Percentiles rank a stretch among this genome's conserved stretches.
These are phyloP conservation scores for Exophiala spinifera DNA, from an alignment of 2,329 filamentous ascomycete genomes.

Conservation along the genomic window DNA sequence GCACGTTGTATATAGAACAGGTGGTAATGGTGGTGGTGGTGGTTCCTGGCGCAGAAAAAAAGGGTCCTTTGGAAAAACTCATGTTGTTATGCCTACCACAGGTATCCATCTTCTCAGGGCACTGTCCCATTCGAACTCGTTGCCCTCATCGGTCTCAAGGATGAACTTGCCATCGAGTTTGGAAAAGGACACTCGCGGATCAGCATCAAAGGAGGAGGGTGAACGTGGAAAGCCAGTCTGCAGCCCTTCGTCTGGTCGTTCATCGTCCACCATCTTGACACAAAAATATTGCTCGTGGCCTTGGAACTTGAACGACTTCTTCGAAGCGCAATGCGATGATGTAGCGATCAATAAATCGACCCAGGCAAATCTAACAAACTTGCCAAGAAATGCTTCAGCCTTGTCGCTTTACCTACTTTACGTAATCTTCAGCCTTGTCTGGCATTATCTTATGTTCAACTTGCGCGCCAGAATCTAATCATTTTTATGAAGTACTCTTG, in stretches of 20 bases:
- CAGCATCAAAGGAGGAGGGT: conserved; percentile 66
- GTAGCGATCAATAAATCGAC: not conserved
- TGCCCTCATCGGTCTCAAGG: conserved; percentile 77
- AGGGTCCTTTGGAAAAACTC: conserved; percentile 11
- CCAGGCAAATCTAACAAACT: not conserved
- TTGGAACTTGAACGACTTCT: not conserved
- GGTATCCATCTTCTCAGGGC: conserved; percentile 72
- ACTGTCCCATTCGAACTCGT: conserved; percentile 79
- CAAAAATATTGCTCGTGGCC: not conserved
- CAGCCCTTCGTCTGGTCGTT: conserved; percentile 11
- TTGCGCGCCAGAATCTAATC: no score
- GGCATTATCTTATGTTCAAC: no score
- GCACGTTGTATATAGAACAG: conserved; percentile 1
- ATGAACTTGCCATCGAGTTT: conserved; percentile 77
- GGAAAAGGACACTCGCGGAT: conserved; percentile 85
- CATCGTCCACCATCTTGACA: conserved; percentile 19
- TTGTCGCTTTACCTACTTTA: no score
- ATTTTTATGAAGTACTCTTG: no score
- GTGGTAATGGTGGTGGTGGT: no score
- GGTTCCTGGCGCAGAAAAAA: not conserved
- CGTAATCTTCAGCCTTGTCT: not conserved
- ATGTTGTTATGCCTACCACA: conserved; percentile 44
- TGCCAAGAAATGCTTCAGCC: not conserved
- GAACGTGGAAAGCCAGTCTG: conserved; percentile 49
- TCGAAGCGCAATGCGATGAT: not conserved